These are phyloP conservation scores for Aspergillus bertholletiae DNA, from an alignment of 495 filamentous ascomycete genomes.

Conservation along the genomic window DNA sequence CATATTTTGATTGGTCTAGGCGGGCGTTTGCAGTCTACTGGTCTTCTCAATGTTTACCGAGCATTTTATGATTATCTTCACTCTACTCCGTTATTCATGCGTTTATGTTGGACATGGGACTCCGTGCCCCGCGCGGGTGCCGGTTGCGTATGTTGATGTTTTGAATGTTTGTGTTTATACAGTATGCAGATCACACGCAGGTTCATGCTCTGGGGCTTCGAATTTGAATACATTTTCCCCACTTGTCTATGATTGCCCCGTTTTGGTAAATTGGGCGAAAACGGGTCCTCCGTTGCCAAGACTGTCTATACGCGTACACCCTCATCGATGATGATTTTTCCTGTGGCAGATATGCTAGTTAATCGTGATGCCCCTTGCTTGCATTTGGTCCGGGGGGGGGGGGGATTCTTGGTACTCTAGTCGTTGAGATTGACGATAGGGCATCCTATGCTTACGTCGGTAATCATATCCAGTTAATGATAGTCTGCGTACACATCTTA, in stretches of 20 bases:
- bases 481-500: too few relatives aligned
- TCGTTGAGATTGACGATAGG: too few relatives aligned
- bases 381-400: too few relatives aligned
- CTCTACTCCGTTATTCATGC: not conserved
- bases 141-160: slow-evolving; percentile 3
- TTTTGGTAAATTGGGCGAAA: too few relatives aligned
- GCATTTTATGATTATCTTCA: not conserved
- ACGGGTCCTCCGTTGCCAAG: not conserved
- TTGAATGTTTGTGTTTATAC: slow-evolving; percentile 8
- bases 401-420: too few relatives aligned
- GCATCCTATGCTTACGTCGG: too few relatives aligned
- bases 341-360: too few relatives aligned
- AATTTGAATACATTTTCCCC: slow-evolving; percentile 7
- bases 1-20: not conserved
- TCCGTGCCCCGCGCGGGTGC: not conserved
- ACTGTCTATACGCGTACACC: not conserved
- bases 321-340: too few relatives aligned
- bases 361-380: too few relatives aligned
- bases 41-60: not conserved
- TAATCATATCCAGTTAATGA: too few relatives aligned
- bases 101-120: not conserved
- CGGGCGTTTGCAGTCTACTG: not conserved
- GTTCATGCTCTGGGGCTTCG: slow-evolving; percentile 5
- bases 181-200: slow-evolving; percentile 10
- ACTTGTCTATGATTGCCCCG: not conserved